A percentile compares a stretch with the other conserved stretches of the same genome.
phyloP scores from a whole-genome alignment of 1,284 basidiomycete species.

The Leucoagaricus sp. region DNA sequence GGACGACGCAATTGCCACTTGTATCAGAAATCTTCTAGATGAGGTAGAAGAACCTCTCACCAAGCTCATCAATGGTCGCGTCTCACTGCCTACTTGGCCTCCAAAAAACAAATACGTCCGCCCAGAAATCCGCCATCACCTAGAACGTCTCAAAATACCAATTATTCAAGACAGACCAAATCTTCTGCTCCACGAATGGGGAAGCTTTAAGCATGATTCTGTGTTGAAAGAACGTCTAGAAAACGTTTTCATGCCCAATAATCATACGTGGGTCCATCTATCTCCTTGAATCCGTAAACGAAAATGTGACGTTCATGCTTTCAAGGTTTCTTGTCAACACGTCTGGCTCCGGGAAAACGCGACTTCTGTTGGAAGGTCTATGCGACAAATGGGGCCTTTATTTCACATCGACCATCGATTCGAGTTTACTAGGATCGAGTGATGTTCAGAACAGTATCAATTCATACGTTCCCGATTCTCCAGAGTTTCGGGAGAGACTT shows the following conservation, averaged over 20 bases:
- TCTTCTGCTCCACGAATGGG: conserved; percentile 39
- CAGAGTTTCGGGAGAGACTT: conserved; percentile 29
- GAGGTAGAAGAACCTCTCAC: conserved; percentile 32
- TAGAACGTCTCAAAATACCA: conserved; percentile 32
- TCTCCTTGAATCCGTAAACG: conserved; percentile 4
- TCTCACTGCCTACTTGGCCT: conserved; percentile 26
- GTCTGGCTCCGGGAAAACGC: conserved; percentile 45
- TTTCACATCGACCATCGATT: conserved; percentile 41
- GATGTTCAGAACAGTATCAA: conserved; percentile 41
- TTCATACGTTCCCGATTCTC: conserved; percentile 33
- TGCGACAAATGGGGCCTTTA: conserved; percentile 46
- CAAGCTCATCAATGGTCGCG: conserved; percentile 28
- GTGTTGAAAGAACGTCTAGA: conserved; percentile 30
- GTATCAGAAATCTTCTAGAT: conserved; percentile 24
- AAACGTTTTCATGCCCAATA: conserved; percentile 41
- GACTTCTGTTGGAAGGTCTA: conserved; percentile 43
- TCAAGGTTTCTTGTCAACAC: conserved; percentile 45
- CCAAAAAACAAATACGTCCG: conserved; percentile 18
- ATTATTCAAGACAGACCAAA: conserved; percentile 38
- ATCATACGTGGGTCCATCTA: conserved; percentile 37
- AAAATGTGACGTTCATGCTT: conserved; percentile 6
- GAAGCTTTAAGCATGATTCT: conserved; percentile 32
- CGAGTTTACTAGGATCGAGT: conserved; percentile 39
- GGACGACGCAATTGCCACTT: conserved; percentile 20
- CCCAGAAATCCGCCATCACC: conserved; percentile 20